Evolutionary conservation across 2,329 filamentous ascomycete genomes (phyloP), one percentile per base, ranked within the genome.

Genomic region (Aspergillus unguis): DNA sequence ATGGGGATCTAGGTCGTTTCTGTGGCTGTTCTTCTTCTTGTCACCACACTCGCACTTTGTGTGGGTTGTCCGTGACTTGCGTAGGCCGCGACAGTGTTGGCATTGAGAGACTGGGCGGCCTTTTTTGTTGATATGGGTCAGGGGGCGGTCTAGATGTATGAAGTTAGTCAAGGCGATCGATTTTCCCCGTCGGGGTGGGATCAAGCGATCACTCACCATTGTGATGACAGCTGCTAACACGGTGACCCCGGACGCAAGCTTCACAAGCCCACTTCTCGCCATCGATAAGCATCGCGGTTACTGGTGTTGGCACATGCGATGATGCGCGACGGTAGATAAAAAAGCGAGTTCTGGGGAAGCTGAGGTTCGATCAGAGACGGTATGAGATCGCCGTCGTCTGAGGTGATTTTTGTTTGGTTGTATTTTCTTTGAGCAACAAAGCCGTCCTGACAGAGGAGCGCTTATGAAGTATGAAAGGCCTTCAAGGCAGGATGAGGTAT

Each of bases 241-340:
- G 90, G 79, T 99, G 94, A 70, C 94, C 94, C 75, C 94, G 88
- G 72, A 99, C 91, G 78, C 94, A 99, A 77, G 92, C 92, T 78
- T 95, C 90, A 81, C 92, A 97, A 76, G 92, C 92, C 80, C 85
- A 97, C 80, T 97, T 97, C 80, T 96, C 90, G 75, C 92, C 92
- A 81, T 96, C 86, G 73, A 92, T 88, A 72, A 92, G 81, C 88
- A 92, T 92, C 62, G 62, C 62, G 65, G 64, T 67, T 67, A 68
- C 66, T 71, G 64, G 56, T 57, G 59, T 53, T 62, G 56, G 66
- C 62, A 70, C 70, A 72, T 72, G 70, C 70, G 70, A 72, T 61
- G 63, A 68, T 64, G 68, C 68, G 68, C 69, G 62, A 60, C 53
- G 46, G 53, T 41, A 52, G 44, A 59, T 37, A 53, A 44, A 52